Conservation (phyloP, 345 rosid genomes). For the Cardamine occulta region DNA sequence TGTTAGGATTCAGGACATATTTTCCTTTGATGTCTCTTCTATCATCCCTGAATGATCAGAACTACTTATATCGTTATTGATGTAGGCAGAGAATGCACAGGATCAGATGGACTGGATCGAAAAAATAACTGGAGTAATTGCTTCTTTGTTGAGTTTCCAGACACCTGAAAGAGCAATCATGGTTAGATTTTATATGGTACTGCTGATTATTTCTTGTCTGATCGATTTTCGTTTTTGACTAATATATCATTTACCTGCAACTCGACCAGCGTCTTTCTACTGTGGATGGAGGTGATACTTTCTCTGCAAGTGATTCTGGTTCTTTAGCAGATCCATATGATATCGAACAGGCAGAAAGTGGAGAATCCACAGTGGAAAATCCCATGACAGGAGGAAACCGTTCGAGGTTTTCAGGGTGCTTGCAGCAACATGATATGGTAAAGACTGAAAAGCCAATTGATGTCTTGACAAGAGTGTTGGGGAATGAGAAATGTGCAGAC, state of each 20-base stretch:
- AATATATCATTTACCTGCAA: constrained; percentile 25
- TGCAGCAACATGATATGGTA: constrained; percentile 48
- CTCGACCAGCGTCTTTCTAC: constrained; percentile 56
- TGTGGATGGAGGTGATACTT: constrained; percentile 50
- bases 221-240: background rate
- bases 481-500: constrained; percentile 79
- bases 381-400: constrained; percentile 52
- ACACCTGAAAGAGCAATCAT: constrained; percentile 60
- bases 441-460: constrained; percentile 68
- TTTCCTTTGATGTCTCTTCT: background rate
- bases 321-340: constrained; percentile 55
- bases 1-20: background rate
- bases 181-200: constrained; percentile 25
- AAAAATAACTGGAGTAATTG: constrained; percentile 77
- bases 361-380: constrained; percentile 47
- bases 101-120: constrained; percentile 92
- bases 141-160: constrained; percentile 68
- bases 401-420: constrained; percentile 50
- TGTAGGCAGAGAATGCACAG: constrained; percentile 80
- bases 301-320: constrained; percentile 52
- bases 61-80: constrained; percentile 7
- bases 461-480: constrained; percentile 60
- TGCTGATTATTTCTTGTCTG: constrained; percentile 29
- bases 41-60: constrained; percentile 11
- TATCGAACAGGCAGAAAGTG: constrained; percentile 48